These are phyloP conservation scores for Periconia sp. DNA, from an alignment of 2,329 filamentous ascomycete genomes.

Conservation along the genomic window DNA sequence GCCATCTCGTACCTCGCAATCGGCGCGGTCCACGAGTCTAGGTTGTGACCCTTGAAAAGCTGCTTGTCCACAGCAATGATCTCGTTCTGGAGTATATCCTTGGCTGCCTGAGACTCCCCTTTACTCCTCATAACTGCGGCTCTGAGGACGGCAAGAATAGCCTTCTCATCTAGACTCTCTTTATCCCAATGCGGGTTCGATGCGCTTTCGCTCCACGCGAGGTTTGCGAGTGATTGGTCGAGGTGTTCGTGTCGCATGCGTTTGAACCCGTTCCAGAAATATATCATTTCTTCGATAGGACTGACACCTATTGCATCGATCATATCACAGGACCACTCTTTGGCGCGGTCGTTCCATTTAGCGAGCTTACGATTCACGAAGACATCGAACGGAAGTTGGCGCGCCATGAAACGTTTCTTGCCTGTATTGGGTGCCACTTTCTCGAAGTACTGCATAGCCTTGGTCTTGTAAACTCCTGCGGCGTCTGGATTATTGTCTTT, in stretches of 20 bases:
- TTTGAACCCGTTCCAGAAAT: conserved; percentile 88
- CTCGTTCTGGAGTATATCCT: conserved; percentile 60
- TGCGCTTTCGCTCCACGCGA: conserved; percentile 67
- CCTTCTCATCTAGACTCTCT: conserved; percentile 61
- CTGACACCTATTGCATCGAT: conserved; percentile 79
- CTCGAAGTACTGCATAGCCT: conserved; percentile 69
- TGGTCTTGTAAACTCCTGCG: conserved; percentile 38
- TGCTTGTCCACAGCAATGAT: conserved; percentile 62
- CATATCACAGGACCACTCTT: conserved; percentile 63
- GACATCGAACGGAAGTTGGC: conserved; percentile 84
- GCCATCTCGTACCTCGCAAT: conserved; percentile 85
- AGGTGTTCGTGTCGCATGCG: conserved; percentile 72
- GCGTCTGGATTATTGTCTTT: conserved; percentile 48
- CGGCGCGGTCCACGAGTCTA: conserved; percentile 72
- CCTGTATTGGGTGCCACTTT: conserved; percentile 74
- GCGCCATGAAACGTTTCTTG: conserved; percentile 86
- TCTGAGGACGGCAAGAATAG: conserved; percentile 66
- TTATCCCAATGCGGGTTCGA: conserved; percentile 52
- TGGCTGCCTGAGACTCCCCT: conserved; percentile 65
- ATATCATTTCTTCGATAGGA: conserved; percentile 87
- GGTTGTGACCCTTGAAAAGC: conserved; percentile 60
- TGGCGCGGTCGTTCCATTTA: conserved; percentile 83
- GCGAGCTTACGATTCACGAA: conserved; percentile 81
- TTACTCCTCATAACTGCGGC: conserved; percentile 68
- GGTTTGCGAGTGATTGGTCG: conserved; percentile 60